A percentile compares a stretch with the other conserved stretches of the same genome.
Evolutionary conservation across 352 stramenopile genomes (phyloP).

Genomic region (Phytophthora ramorum): DNA sequence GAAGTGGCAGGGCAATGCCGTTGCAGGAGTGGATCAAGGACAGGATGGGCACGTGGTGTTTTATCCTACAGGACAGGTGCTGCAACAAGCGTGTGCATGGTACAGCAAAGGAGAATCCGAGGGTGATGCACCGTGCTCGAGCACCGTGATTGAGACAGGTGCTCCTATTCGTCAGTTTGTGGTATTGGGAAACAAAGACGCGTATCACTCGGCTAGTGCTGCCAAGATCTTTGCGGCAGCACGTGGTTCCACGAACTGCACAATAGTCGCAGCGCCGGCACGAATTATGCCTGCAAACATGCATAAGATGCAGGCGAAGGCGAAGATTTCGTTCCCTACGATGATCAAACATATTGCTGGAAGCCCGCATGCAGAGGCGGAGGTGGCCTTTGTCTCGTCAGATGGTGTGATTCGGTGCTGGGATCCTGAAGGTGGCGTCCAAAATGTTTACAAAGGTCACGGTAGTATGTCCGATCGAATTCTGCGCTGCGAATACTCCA

Average conservation of each 20-base stretch:
- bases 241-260: constrained; percentile 53
- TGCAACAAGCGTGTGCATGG: constrained; percentile 71
- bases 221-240: constrained; percentile 46
- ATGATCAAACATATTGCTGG: constrained; percentile 68
- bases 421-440: constrained; percentile 52
- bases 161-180: constrained; percentile 65
- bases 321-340: constrained; percentile 59
- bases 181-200: constrained; percentile 54
- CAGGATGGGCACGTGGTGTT: constrained; percentile 60
- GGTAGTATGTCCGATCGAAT: constrained; percentile 42
- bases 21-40: constrained; percentile 47
- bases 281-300: constrained; percentile 18
- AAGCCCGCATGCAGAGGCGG: constrained; percentile 70
- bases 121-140: constrained; percentile 30
- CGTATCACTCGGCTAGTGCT: constrained; percentile 43
- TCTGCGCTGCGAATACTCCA: constrained; percentile 77
- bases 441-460: constrained; percentile 35
- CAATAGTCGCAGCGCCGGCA: constrained; percentile 41
- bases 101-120: constrained; percentile 40
- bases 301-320: constrained; percentile 44
- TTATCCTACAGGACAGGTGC: constrained; percentile 66
- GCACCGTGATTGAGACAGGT: constrained; percentile 62
- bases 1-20: constrained; percentile 73
- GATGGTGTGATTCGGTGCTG: constrained; percentile 62
- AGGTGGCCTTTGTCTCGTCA: constrained; percentile 58